Evolutionary conservation across 495 filamentous ascomycete species (phyloP).

Genomic region (Lophiotrema nucula): DNA sequence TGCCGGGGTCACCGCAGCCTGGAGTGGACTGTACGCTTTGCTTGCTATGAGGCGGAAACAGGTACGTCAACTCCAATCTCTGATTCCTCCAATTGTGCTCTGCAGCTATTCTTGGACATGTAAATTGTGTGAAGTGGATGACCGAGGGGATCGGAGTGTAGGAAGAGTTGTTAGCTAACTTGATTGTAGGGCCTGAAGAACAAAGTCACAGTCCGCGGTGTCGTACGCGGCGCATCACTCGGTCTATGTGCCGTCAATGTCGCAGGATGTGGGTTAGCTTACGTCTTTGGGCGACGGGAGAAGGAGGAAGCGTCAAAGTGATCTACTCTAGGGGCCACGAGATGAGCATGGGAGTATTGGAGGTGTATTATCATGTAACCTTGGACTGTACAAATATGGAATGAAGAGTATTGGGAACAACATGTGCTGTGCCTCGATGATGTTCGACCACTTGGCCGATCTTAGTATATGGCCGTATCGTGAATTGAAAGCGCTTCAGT

Average conservation of each 20-base stretch:
- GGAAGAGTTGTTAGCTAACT: no score
- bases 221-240: conserved; percentile 69
- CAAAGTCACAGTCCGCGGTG: conserved; percentile 66
- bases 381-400: neutral
- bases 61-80: conserved; percentile 24
- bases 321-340: no score
- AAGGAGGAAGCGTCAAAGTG: conserved; percentile 27
- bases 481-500: no score
- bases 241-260: conserved; percentile 68
- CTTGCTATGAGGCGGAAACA: conserved; percentile 67
- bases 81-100: neutral
- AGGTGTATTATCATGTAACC: no score
- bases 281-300: conserved; percentile 54
- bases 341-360: no score
- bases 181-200: conserved; percentile 48
- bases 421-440: no score
- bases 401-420: neutral
- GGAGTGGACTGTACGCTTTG: conserved; percentile 80
- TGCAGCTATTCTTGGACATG: no score
- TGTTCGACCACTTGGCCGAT: no score
- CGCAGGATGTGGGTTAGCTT: conserved; percentile 67
- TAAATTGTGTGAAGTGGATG: no score
- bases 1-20: conserved; percentile 81
- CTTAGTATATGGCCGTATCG: no score
- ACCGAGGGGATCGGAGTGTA: no score